Percentiles rank a stretch among this genome's conserved stretches.
These are phyloP conservation scores for Ascochyta lentis DNA, from an alignment of 2,329 filamentous ascomycete genomes.

Conservation along the genomic window DNA sequence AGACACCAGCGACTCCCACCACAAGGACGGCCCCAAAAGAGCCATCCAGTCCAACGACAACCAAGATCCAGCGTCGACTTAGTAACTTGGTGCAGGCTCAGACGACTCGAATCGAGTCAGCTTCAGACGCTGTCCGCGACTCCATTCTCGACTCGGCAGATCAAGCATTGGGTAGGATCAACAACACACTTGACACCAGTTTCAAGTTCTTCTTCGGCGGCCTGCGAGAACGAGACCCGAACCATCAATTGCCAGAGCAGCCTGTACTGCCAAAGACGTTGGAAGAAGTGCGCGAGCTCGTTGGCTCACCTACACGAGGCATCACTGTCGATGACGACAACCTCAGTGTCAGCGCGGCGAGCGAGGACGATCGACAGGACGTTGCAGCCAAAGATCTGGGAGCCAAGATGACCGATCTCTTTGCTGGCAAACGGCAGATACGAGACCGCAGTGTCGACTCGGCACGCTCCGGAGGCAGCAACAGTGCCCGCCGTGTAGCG, in stretches of 20 bases:
- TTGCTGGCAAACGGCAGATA: slow-evolving; percentile 67
- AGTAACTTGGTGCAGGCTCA: slow-evolving; percentile 88
- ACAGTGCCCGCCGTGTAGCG: slow-evolving; percentile 64
- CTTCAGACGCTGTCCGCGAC: slow-evolving; percentile 78
- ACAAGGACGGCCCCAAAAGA: slow-evolving; percentile 28
- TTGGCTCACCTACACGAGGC: slow-evolving; percentile 70
- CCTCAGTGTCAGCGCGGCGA: slow-evolving; percentile 57
- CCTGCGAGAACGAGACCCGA: slow-evolving; percentile 70
- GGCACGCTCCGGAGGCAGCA: slow-evolving; percentile 66
- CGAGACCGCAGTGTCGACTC: slow-evolving; percentile 83
- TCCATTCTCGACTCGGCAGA: slow-evolving; percentile 80
- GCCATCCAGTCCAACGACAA: slow-evolving; percentile 47
- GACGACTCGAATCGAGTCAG: slow-evolving; percentile 79
- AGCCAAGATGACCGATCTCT: slow-evolving; percentile 69
- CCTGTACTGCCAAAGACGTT: slow-evolving; percentile 81
- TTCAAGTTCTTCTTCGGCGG: slow-evolving; percentile 93
- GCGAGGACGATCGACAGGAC: slow-evolving; percentile 51
- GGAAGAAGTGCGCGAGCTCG: slow-evolving; percentile 88
- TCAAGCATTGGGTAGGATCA: slow-evolving; percentile 89
- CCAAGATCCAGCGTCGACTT: slow-evolving; percentile 73
- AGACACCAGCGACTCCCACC: slow-evolving; percentile 47
- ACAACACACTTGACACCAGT: slow-evolving; percentile 86
- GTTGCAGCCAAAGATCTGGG: slow-evolving; percentile 54
- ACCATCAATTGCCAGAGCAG: slow-evolving; percentile 37
- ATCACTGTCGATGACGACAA: slow-evolving; percentile 58